Evolutionary conservation across 208 protist genomes (phyloP).

Genomic region (Trypanosoma boissoni): DNA sequence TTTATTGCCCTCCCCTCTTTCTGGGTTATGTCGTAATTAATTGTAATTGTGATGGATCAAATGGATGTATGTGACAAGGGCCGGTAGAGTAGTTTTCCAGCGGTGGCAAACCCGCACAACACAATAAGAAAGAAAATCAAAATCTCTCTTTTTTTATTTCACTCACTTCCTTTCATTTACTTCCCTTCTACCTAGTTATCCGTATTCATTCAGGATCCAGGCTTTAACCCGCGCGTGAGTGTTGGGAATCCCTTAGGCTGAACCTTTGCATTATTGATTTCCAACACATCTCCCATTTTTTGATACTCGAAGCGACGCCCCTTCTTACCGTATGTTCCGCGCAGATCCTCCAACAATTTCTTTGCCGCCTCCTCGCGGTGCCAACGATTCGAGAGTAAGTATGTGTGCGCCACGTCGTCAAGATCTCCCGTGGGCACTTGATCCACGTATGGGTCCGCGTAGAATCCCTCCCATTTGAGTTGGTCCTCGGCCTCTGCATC

Average conservation of each 20-base stretch:
- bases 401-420: slow-evolving; percentile 80
- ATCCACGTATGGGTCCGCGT: slow-evolving; percentile 80
- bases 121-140: too few relatives aligned
- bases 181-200: background rate
- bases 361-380: slow-evolving; percentile 88
- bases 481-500: slow-evolving; percentile 84
- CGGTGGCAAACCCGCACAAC: too few relatives aligned
- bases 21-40: too few relatives aligned
- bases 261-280: slow-evolving; percentile 90
- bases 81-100: too few relatives aligned
- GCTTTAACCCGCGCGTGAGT: slow-evolving; percentile 64
- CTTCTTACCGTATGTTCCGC: slow-evolving; percentile 77
- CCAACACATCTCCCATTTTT: slow-evolving; percentile 90
- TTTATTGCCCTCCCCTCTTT: too few relatives aligned
- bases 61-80: too few relatives aligned
- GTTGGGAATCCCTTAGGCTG: slow-evolving; percentile 88
- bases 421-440: slow-evolving; percentile 80
- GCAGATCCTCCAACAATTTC: slow-evolving; percentile 83
- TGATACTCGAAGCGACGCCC: slow-evolving; percentile 82
- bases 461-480: slow-evolving; percentile 89
- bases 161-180: background rate
- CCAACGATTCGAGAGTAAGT: slow-evolving; percentile 83
- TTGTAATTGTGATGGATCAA: too few relatives aligned
- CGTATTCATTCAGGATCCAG: slow-evolving; percentile 4
- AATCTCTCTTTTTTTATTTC: slow-evolving; percentile 2